phyloP scores from a whole-genome alignment of 129 eudicot species.

The Helichrysum umbraculigerum region DNA sequence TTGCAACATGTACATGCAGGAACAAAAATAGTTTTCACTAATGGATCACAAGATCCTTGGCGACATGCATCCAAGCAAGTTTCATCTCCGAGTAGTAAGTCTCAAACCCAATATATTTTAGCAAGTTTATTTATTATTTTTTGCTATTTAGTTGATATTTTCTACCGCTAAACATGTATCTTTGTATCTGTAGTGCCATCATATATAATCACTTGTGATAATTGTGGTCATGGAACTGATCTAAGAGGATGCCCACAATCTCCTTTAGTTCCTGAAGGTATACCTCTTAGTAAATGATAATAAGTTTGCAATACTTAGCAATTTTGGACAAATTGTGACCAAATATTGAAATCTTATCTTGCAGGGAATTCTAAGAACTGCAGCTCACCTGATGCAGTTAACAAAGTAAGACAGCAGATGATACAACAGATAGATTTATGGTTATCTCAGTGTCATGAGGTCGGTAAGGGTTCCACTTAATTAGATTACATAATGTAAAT shows the following conservation, averaged over 20 bases:
- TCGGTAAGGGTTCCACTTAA: constrained; percentile 38
- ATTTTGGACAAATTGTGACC: constrained; percentile 10
- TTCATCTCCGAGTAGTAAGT: constrained; percentile 79
- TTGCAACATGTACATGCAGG: constrained; percentile 55
- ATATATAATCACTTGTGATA: constrained; percentile 68
- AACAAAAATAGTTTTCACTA: constrained; percentile 83
- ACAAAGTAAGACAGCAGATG: constrained; percentile 74
- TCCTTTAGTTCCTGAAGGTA: constrained; percentile 83
- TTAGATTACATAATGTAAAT: not conserved
- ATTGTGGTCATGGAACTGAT: constrained; percentile 97
- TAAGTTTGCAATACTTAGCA: not conserved
- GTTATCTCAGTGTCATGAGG: constrained; percentile 70
- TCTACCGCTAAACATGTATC: constrained; percentile 19
- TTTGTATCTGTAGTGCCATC: constrained; percentile 75
- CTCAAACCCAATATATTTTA: not conserved
- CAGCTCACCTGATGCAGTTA: constrained; percentile 81
- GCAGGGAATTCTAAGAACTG: constrained; percentile 71
- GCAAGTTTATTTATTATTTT: constrained; percentile 7
- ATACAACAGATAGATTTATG: constrained; percentile 77
- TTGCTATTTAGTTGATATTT: not conserved
- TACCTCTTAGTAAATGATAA: not conserved
- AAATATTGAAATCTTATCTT: constrained; percentile 19
- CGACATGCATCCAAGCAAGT: constrained; percentile 96
- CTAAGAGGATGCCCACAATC: constrained; percentile 97
- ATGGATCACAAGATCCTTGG: constrained; percentile 99